These are phyloP conservation scores for Arabis alpina DNA, from an alignment of 345 rosid genomes.

Conservation along the genomic window DNA sequence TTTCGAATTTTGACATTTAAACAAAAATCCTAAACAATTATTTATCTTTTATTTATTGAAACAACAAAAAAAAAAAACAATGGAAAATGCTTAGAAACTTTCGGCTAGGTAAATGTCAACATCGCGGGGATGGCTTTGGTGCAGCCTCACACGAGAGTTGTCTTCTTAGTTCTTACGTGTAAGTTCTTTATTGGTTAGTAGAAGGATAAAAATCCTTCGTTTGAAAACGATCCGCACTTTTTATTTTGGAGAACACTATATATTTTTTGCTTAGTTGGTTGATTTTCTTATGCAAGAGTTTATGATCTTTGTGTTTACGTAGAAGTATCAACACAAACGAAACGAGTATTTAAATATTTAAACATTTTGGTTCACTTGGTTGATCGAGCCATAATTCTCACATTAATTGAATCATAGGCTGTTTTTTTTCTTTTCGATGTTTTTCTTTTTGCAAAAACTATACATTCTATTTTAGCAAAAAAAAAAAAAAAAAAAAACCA, in stretches of 20 bases:
- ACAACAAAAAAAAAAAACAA: neutral
- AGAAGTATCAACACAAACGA: neutral
- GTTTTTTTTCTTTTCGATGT: no score
- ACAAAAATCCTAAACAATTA: neutral
- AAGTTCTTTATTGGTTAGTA: neutral
- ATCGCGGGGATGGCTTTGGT: conserved; percentile 31
- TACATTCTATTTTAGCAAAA: no score
- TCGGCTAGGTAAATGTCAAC: conserved; percentile 37
- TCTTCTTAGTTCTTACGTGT: conserved; percentile 17
- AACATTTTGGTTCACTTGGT: neutral
- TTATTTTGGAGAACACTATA: neutral
- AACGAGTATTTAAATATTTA: neutral
- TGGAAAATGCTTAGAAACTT: conserved; percentile 20
- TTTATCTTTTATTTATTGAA: neutral
- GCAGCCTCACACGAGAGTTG: conserved; percentile 33
- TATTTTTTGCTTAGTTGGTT: neutral
- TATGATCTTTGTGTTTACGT: neutral
- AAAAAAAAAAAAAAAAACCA: no score
- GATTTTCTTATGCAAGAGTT: no score
- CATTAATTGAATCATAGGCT: no score
- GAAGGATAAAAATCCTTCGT: conserved; percentile 16
- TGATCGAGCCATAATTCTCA: neutral
- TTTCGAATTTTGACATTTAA: neutral
- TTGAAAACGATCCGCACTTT: conserved; percentile 20
- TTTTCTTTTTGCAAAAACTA: no score